These are phyloP conservation scores for Pilaira anomala DNA, from an alignment of 192 early-diverging fungal genomes.

Conservation along the genomic window DNA sequence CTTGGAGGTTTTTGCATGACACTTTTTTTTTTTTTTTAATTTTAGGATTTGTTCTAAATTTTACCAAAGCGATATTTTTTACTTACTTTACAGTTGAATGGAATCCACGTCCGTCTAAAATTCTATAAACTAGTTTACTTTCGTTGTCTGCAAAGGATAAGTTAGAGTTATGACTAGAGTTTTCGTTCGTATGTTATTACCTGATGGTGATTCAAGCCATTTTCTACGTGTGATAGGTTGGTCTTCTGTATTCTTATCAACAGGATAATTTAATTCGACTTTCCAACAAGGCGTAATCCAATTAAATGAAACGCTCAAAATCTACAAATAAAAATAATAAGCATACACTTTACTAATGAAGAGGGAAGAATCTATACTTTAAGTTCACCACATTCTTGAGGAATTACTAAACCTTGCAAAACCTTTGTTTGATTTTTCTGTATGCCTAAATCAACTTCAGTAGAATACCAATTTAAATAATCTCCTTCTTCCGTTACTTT, in stretches of 20 bases:
- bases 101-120: constrained; percentile 57
- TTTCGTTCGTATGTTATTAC: constrained; percentile 1
- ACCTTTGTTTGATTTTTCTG: constrained; percentile 49
- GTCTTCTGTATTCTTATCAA: constrained; percentile 31
- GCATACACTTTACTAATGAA: neutral
- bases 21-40: constrained; percentile 15
- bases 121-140: constrained; percentile 18
- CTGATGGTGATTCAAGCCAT: constrained; percentile 19
- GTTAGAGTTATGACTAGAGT: too few species aligned
- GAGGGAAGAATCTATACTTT: constrained; percentile 39
- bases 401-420: constrained; percentile 54
- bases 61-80: too few species aligned
- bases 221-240: constrained; percentile 22
- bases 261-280: constrained; percentile 41
- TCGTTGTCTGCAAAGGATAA: too few species aligned
- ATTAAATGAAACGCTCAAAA: constrained; percentile 42
- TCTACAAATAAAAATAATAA: constrained; percentile 30
- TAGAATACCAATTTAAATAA: constrained; percentile 34
- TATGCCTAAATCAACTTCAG: constrained; percentile 47
- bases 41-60: constrained; percentile 3
- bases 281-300: constrained; percentile 45
- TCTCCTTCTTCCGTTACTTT: constrained; percentile 8
- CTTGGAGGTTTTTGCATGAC: constrained; percentile 62
- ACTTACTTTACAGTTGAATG: constrained; percentile 44
- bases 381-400: constrained; percentile 54